Base-by-base conservation (phyloP, 2,329 filamentous ascomycete genomes). In the Colletotrichum sp. region DNA sequence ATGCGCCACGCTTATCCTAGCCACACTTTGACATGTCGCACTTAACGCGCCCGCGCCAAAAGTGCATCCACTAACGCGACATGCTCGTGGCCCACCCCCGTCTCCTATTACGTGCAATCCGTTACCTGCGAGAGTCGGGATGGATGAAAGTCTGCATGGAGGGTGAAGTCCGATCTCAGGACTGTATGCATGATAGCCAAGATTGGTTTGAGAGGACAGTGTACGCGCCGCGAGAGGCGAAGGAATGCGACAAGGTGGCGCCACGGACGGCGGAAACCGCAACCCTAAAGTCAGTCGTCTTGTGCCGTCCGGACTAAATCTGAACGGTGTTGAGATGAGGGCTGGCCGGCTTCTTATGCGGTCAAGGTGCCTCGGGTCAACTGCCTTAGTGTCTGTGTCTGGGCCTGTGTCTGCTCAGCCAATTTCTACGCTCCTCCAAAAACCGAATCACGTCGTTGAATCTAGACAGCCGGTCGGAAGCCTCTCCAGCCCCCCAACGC, bases 231-330 rank as follows among this genome's bases (percentile, higher is more conserved):
- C 27, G 51, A 21, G 27, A 29, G 36, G 54, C 31, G 34, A 34
- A 65, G 61, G 54, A 51, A 70, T 58, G 59, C n/a, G 54, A 58
- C 66, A 27, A 58, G 61, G 67, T 70, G 70, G 66, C 67, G 67
- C 54, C 66, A 73, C 29, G 54, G 29, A 59, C 59, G 51, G 67
- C 47, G 38, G 61, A 61, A 70, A 58, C 55, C 51, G 67, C 61
- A 66, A 70, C 67, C 67, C 70, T 66, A 70, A 70, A 24, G 18
- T 27, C 55, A 47, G 16, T 69, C 58, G 43, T 72, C 65, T 16
- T 21, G 29, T 34, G 11, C 58, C 31, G 38, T 47, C 38, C 38
- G 1, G 43, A 24, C 43, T 69, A 47, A 31, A n/a, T 31, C 57
- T 54, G 29, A 31, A 24, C 3, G 51, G 21, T 36, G 51, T 29